Evolutionary conservation across 2,329 filamentous ascomycete genomes (phyloP).

Genomic region (Phyllosticta citribraziliensis): DNA sequence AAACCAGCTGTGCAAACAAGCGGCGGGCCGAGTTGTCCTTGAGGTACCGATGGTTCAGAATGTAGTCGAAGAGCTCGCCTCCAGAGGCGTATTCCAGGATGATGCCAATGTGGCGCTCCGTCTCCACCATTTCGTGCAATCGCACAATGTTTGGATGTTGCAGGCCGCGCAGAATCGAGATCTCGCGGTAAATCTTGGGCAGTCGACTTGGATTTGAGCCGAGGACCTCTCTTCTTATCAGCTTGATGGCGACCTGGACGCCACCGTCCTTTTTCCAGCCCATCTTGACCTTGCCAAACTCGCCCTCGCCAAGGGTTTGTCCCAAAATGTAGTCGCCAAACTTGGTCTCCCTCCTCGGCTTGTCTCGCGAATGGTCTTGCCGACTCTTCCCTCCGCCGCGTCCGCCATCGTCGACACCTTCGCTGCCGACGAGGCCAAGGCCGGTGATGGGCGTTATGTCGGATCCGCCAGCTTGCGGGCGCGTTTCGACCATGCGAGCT

Average conservation of each 20-base stretch:
- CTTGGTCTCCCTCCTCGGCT: slow-evolving; percentile 63
- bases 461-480: slow-evolving; percentile 33
- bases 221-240: slow-evolving; percentile 85
- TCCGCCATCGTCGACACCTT: slow-evolving; percentile 40
- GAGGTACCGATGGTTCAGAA: slow-evolving; percentile 89
- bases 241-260: slow-evolving; percentile 90
- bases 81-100: slow-evolving; percentile 97
- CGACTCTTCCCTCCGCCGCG: slow-evolving; percentile 36
- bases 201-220: slow-evolving; percentile 81
- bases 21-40: slow-evolving; percentile 87
- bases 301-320: slow-evolving; percentile 91
- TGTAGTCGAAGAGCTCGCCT: slow-evolving; percentile 96
- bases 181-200: slow-evolving; percentile 95
- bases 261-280: slow-evolving; percentile 96
- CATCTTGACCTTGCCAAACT: slow-evolving; percentile 97
- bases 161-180: slow-evolving; percentile 76
- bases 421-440: slow-evolving; percentile 40
- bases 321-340: slow-evolving; percentile 95
- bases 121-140: slow-evolving; percentile 97
- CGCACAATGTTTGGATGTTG: slow-evolving; percentile 96
- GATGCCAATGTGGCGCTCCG: slow-evolving; percentile 92
- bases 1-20: slow-evolving; percentile 90
- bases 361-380: slow-evolving; percentile 48
- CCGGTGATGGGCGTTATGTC: slow-evolving; percentile 37
- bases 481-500: slow-evolving; percentile 56